Conservation (phyloP, 2,329 filamentous ascomycete genomes). For the Furcasterigmium sp. region DNA sequence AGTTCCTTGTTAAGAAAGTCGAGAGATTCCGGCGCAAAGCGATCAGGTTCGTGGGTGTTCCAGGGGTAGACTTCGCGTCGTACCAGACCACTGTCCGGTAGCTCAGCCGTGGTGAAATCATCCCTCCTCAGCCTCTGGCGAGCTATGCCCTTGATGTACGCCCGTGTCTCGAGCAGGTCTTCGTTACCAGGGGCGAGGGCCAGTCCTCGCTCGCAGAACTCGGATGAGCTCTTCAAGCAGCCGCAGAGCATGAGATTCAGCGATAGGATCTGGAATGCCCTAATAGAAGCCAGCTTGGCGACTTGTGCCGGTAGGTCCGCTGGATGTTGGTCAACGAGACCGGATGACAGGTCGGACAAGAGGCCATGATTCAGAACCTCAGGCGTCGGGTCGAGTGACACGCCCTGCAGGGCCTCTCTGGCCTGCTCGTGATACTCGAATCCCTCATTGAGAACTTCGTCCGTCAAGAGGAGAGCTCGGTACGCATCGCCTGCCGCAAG, state of each 20-base stretch:
- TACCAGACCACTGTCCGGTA: slow-evolving; percentile 66
- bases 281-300: slow-evolving; percentile 44
- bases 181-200: slow-evolving; percentile 47
- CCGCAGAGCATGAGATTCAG: slow-evolving; percentile 58
- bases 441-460: slow-evolving; percentile 71
- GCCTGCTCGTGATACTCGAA: slow-evolving; percentile 78
- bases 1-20: slow-evolving; percentile 67
- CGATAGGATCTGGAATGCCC: slow-evolving; percentile 54
- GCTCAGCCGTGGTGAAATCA: slow-evolving; percentile 44
- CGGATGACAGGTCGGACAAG: slow-evolving; percentile 26
- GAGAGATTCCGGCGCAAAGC: slow-evolving; percentile 65
- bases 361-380: slow-evolving; percentile 41
- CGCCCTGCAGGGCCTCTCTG: slow-evolving; percentile 42
- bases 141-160: slow-evolving; percentile 48
- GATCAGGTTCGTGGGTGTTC: slow-evolving; percentile 64
- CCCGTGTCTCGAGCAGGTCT: slow-evolving; percentile 48
- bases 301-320: slow-evolving; percentile 32
- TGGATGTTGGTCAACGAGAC: slow-evolving; percentile 24
- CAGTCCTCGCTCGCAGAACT: slow-evolving; percentile 60
- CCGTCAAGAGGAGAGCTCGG: slow-evolving; percentile 77
- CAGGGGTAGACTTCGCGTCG: slow-evolving; percentile 67
- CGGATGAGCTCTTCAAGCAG: slow-evolving; percentile 62
- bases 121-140: slow-evolving; percentile 40
- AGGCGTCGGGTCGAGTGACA: slow-evolving; percentile 28
- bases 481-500: slow-evolving; percentile 88